Evolutionary conservation across 2,329 filamentous ascomycete species (phyloP).

Genomic region (Pseudogymnoascus sp.): DNA sequence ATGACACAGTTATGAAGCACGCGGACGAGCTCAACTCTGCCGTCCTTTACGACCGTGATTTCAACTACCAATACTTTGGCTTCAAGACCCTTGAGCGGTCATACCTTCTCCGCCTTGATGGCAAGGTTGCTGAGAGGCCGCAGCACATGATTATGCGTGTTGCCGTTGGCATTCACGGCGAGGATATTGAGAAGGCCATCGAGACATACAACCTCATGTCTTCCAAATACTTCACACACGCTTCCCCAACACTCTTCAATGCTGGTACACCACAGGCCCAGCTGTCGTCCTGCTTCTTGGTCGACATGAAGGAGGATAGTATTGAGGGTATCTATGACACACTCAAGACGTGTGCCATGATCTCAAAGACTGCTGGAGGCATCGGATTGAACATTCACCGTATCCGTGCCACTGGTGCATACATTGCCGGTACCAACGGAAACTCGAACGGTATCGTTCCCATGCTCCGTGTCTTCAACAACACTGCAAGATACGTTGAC

Average conservation of each 20-base stretch:
- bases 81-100: conserved; percentile 99
- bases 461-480: conserved; percentile 99
- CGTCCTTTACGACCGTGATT: conserved; percentile 98
- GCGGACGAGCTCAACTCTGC: conserved; percentile 96
- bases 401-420: conserved; percentile 94
- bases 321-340: conserved; percentile 99
- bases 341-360: conserved; percentile 98
- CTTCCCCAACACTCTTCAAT: conserved; percentile 96
- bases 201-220: conserved; percentile 99
- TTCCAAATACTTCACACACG: conserved; percentile 96
- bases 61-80: conserved; percentile 99
- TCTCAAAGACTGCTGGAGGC: conserved; percentile 98
- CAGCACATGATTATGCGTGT: conserved; percentile 99
- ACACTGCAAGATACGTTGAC: conserved; percentile 96
- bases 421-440: conserved; percentile 96
- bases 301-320: conserved; percentile 99
- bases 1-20: conserved; percentile 90
- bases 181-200: conserved; percentile 86
- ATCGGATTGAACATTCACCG: conserved; percentile 95
- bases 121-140: conserved; percentile 92
- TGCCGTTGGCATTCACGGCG: conserved; percentile 90
- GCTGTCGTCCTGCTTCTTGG: conserved; percentile 95
- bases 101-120: conserved; percentile 90
- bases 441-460: conserved; percentile 96
- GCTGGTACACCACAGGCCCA: conserved; percentile 92